These are phyloP conservation scores for Metschnikowia orientalis DNA, from an alignment of 805 yeast species.

Conservation along the genomic window DNA sequence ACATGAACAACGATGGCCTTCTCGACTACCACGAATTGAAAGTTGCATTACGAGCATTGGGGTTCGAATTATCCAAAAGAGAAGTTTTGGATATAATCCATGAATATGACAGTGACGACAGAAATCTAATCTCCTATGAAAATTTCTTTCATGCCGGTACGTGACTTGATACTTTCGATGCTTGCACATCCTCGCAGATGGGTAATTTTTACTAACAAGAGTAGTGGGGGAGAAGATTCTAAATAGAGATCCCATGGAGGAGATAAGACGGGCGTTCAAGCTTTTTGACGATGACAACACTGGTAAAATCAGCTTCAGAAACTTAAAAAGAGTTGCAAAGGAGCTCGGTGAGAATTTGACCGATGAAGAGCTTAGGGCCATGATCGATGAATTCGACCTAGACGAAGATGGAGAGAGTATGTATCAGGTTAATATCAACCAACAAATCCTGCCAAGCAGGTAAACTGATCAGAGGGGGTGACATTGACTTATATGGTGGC, in stretches of 20 bases:
- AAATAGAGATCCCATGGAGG: slow-evolving; percentile 89
- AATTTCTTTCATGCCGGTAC: slow-evolving; percentile 72
- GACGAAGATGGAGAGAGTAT: slow-evolving; percentile 90
- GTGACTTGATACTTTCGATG: slow-evolving; percentile 19
- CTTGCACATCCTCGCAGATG: not conserved
- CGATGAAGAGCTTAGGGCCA: slow-evolving; percentile 90
- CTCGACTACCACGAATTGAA: slow-evolving; percentile 91
- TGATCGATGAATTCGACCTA: slow-evolving; percentile 96
- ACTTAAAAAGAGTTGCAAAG: slow-evolving; percentile 82
- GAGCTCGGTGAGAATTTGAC: slow-evolving; percentile 88
- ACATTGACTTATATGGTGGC: not conserved
- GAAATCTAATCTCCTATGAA: slow-evolving; percentile 69
- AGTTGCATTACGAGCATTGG: slow-evolving; percentile 91
- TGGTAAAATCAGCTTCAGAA: slow-evolving; percentile 76
- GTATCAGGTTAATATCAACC: slow-evolving; percentile 22
- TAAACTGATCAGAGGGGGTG: not conserved
- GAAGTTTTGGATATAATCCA: slow-evolving; percentile 73
- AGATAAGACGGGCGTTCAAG: slow-evolving; percentile 82
- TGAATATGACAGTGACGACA: slow-evolving; percentile 75
- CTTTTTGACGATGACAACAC: slow-evolving; percentile 85
- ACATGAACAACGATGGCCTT: slow-evolving; percentile 85
- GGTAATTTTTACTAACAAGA: slow-evolving; percentile 21
- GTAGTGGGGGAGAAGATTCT: slow-evolving; percentile 75
- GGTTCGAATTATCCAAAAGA: slow-evolving; percentile 75
- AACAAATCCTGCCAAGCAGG: no score